Evolutionary conservation across 2,329 filamentous ascomycete genomes (phyloP), one percentile per base, ranked within the genome.

Genomic region (Penicillium rolfsii): DNA sequence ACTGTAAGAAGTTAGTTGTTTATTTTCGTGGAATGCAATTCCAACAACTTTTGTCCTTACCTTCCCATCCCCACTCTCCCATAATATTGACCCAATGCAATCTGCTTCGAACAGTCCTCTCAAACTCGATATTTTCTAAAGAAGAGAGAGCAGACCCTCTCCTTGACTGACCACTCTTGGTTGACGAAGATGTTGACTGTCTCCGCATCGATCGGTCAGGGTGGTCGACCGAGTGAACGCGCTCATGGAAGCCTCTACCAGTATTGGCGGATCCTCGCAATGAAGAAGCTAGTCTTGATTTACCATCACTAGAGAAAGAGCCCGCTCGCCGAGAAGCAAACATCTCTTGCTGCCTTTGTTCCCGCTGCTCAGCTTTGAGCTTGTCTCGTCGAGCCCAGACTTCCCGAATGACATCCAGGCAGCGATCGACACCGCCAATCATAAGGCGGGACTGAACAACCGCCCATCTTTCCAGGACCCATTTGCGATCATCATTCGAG

Each of bases 21-120:
- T 3, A 9, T 49, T 11, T 7, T 26, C 50, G 19, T n/a, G 35
- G 24, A 6, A 4, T 2, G 6, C 9, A 22, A 9, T 16, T 22
- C 0, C 9, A 36, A 26, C 36, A 11, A 28, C 19, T 30, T 7
- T 52, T 33, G 8, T 64, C 55, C 83, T 77, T 78, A 89, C 87
- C 84, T 82, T 90, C 87, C 87, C 88, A 91, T n/a, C 81, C 79
- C 86, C 86, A 89, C 66, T 90, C 87, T 63, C 83, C 84, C 88
- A 90, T 90, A 45, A 91, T 87, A 40, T 87, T 85, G 8, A 89
- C 79, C 88, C 88, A 91, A 74, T 91, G 88, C 69, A 89, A 75
- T 49, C 80, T 80, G 3, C 88, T 88, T 64, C 85, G 82, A n/a
- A 90, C 86, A 3, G 87, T 89, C 69, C 85, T 83, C 54, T 88